These are phyloP conservation scores for Thuidium tamariscinum DNA, from an alignment of 225 moss, liverwort and hornwort species.

Conservation along the genomic window DNA sequence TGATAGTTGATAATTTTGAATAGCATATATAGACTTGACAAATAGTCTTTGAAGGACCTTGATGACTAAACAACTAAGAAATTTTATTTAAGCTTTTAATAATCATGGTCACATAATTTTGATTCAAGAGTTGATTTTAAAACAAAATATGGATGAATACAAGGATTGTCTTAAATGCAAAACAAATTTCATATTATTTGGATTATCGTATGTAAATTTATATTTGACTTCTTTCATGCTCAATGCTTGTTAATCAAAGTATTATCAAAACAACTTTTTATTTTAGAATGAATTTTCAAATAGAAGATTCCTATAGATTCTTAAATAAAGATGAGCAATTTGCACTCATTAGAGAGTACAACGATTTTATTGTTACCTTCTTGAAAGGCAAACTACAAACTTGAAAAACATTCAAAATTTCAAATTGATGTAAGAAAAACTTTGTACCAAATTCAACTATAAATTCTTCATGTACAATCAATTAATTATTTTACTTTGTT, in stretches of 20 bases:
- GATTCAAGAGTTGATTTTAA: neutral
- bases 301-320: neutral
- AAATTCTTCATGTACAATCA: neutral
- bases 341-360: fast-evolving
- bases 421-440: neutral
- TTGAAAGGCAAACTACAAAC: neutral
- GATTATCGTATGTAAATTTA: neutral
- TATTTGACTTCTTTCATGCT: neutral
- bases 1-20: too few species aligned
- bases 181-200: neutral
- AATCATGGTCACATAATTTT: neutral
- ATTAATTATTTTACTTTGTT: neutral
- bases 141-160: fast-evolving
- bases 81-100: fast-evolving
- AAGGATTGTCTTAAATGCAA: neutral
- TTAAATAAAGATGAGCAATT: neutral
- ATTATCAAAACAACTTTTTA: neutral
- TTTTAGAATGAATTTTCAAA: neutral
- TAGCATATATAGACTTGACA: neutral
- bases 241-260: neutral
- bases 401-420: neutral
- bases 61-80: too few species aligned
- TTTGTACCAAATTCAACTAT: too few species aligned
- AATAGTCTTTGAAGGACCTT: too few species aligned
- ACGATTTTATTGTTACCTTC: neutral